phyloP scores from a whole-genome alignment of 495 filamentous ascomycete species.

The Penicillium malachiteum region DNA sequence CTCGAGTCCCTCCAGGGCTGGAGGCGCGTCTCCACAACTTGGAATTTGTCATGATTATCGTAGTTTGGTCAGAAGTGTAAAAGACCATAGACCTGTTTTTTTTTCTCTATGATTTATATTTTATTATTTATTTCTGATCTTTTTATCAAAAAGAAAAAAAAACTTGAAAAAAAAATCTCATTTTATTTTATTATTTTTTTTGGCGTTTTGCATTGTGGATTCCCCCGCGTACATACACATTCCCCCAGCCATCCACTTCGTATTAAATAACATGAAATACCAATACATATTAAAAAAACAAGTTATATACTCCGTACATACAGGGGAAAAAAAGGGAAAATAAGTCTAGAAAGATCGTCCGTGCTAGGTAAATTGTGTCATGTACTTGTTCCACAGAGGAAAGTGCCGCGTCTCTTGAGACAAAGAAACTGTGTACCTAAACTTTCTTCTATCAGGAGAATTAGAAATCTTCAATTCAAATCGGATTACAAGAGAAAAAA shows the following conservation, averaged over 20 bases:
- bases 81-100: neutral
- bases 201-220: conserved; percentile 9
- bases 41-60: conserved; percentile 11
- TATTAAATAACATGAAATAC: conserved; percentile 1
- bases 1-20: no score
- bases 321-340: conserved; percentile 11
- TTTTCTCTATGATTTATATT: neutral
- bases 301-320: neutral
- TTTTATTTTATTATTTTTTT: neutral
- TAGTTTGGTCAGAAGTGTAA: neutral
- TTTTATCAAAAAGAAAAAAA: no score
- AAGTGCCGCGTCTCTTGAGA: conserved; percentile 16
- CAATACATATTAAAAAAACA: neutral
- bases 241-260: conserved; percentile 5
- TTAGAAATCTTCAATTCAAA: neutral
- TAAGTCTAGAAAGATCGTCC: conserved; percentile 16
- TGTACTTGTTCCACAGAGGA: neutral
- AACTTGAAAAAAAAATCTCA: no score
- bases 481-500: conserved; percentile 3
- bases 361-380: conserved; percentile 18
- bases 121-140: neutral
- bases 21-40: conserved; percentile 15
- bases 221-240: conserved; percentile 5
- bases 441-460: neutral
- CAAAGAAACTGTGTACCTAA: conserved; percentile 10